A percentile compares a stretch with the other conserved stretches of the same genome.
These are phyloP conservation scores for Debaryomyces castellii DNA, from an alignment of 805 yeast species.

Conservation along the genomic window DNA sequence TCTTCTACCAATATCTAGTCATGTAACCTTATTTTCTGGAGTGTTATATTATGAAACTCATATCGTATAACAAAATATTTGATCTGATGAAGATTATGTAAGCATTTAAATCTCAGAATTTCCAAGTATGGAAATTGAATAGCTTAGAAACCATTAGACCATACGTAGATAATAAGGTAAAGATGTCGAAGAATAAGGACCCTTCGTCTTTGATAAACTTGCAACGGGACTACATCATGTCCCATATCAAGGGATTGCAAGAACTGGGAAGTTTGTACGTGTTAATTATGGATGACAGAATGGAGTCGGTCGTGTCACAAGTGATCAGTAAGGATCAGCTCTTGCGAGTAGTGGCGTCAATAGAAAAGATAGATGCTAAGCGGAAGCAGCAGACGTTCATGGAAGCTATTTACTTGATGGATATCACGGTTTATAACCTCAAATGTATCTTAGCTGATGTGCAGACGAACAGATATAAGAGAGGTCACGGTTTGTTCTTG, in stretches of 20 bases:
- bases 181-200: slow-evolving; percentile 21
- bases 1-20: not conserved
- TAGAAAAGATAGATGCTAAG: slow-evolving; percentile 60
- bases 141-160: not conserved
- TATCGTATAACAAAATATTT: not conserved
- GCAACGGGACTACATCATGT: slow-evolving; percentile 29
- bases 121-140: not conserved
- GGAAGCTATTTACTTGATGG: slow-evolving; percentile 79
- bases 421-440: slow-evolving; percentile 64
- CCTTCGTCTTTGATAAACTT: slow-evolving; percentile 26
- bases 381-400: slow-evolving; percentile 63
- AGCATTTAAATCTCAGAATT: not conserved
- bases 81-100: not conserved
- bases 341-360: slow-evolving; percentile 56
- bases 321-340: slow-evolving; percentile 51
- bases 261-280: slow-evolving; percentile 31
- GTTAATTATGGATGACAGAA: slow-evolving; percentile 56
- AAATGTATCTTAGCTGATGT: slow-evolving; percentile 79
- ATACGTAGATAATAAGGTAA: not conserved
- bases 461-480: slow-evolving; percentile 68
- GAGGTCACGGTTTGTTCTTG: slow-evolving; percentile 69
- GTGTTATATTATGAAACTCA: not conserved
- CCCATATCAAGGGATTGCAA: slow-evolving; percentile 30
- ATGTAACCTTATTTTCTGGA: not conserved
- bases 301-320: slow-evolving; percentile 47